Percentiles rank a stretch among this genome's conserved stretches.
phyloP scores from a whole-genome alignment of 805 yeast species.

The Saccharomycopsis fodiens region DNA sequence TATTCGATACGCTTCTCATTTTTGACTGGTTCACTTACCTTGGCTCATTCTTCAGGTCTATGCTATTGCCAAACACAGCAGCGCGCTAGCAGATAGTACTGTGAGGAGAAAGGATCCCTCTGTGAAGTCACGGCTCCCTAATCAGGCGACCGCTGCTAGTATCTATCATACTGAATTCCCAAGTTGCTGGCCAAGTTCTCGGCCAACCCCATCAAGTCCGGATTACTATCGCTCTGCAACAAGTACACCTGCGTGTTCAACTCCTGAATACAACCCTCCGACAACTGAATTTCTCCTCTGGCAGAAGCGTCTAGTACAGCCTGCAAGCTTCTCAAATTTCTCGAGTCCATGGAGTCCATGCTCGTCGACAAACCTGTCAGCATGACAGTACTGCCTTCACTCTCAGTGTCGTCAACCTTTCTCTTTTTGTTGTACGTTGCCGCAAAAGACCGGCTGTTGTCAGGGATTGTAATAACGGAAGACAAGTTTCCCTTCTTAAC shows the following conservation, averaged over 20 bases:
- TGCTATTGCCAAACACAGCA: too few relatives aligned
- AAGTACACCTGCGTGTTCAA: conserved; percentile 20
- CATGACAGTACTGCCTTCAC: not conserved
- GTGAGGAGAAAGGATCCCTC: too few relatives aligned
- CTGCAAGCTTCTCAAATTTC: conserved; percentile 2
- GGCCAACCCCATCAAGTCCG: not conserved
- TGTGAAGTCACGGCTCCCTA: too few relatives aligned
- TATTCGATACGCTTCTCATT: too few relatives aligned
- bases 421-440: conserved; percentile 18
- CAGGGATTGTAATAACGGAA: conserved; percentile 19
- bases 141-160: too few relatives aligned
- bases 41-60: too few relatives aligned
- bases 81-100: too few relatives aligned
- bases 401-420: conserved; percentile 11
- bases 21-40: too few relatives aligned
- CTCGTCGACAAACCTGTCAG: not conserved
- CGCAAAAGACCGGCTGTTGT: conserved; percentile 18
- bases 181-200: not conserved
- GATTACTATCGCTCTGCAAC: conserved; percentile 1
- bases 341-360: not conserved
- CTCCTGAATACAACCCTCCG: conserved; percentile 25
- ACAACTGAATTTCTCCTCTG: conserved; percentile 23
- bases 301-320: conserved; percentile 17
- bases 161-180: too few relatives aligned
- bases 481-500: conserved; percentile 20